phyloP scores from a whole-genome alignment of 1,139 yeast species.

The Kurtzmaniella quercitrusa region DNA sequence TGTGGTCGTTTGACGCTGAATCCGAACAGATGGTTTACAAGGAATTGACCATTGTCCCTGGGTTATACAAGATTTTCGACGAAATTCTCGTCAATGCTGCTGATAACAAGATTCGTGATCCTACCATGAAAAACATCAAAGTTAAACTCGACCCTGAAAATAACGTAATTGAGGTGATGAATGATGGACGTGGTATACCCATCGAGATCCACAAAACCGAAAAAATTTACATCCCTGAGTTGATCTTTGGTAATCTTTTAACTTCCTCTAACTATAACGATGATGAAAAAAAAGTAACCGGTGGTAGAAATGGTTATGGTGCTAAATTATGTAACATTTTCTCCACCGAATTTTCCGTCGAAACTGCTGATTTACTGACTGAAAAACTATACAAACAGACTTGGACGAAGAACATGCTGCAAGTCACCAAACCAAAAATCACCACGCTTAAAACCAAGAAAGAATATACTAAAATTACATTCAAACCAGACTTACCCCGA shows the following conservation, averaged over 20 bases:
- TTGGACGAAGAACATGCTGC: conserved; percentile 86
- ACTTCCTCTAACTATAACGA: conserved; percentile 97
- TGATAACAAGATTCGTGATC: conserved; percentile 95
- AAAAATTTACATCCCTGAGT: conserved; percentile 88
- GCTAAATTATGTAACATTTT: conserved; percentile 90
- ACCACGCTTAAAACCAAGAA: conserved; percentile 52
- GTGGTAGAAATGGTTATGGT: conserved; percentile 98
- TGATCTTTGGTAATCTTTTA: conserved; percentile 91
- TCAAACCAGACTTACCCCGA: conserved; percentile 81
- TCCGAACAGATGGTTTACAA: conserved; percentile 69
- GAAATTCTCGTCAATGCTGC: conserved; percentile 98
- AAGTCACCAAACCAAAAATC: conserved; percentile 72
- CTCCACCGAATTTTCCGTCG: conserved; percentile 81
- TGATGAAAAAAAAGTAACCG: conserved; percentile 91
- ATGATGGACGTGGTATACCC: conserved; percentile 96
- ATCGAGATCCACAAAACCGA: conserved; percentile 91
- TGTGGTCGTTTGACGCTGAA: conserved; percentile 81
- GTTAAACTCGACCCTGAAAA: conserved; percentile 75
- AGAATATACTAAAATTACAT: conserved; percentile 85
- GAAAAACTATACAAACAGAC: conserved; percentile 69
- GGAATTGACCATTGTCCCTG: conserved; percentile 84
- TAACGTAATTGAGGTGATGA: conserved; percentile 73
- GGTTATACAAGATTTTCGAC: conserved; percentile 92
- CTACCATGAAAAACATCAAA: conserved; percentile 77
- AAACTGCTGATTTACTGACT: conserved; percentile 76